Evolutionary conservation across 2,329 filamentous ascomycete genomes (phyloP).

Genomic region (Xenoacremonium recifei): DNA sequence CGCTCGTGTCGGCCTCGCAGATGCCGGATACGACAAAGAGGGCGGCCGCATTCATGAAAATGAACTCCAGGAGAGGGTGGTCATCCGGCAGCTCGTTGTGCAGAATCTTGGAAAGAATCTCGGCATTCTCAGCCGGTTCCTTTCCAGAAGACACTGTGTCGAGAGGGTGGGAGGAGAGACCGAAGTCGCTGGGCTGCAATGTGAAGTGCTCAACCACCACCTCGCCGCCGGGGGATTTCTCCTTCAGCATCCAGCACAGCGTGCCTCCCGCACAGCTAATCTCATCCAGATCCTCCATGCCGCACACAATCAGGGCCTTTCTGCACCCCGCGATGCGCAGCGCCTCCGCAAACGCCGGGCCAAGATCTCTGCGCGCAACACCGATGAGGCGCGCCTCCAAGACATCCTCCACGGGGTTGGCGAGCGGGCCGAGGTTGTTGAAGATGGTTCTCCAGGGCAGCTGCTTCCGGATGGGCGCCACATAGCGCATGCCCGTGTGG

Average conservation of each 20-base stretch:
- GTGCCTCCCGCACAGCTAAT: conserved; percentile 87
- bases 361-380: conserved; percentile 83
- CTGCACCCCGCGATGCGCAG: conserved; percentile 70
- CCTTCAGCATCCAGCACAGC: conserved; percentile 79
- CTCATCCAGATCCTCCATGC: conserved; percentile 93
- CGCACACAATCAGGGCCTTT: conserved; percentile 90
- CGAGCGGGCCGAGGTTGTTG: conserved; percentile 90
- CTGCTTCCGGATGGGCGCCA: conserved; percentile 80
- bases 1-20: conserved; percentile 77
- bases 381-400: conserved; percentile 93
- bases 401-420: conserved; percentile 80
- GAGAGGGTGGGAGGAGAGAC: conserved; percentile 71
- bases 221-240: conserved; percentile 38
- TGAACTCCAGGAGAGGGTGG: conserved; percentile 87
- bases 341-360: conserved; percentile 85
- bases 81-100: conserved; percentile 69
- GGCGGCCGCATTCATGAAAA: conserved; percentile 89
- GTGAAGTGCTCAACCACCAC: conserved; percentile 72
- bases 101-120: conserved; percentile 76
- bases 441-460: conserved; percentile 96
- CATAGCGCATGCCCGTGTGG: conserved; percentile 91
- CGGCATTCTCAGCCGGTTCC: conserved; percentile 82
- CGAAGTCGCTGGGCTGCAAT: conserved; percentile 83
- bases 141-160: conserved; percentile 79
- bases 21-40: conserved; percentile 83